Base-by-base conservation (phyloP, 306 rosid species). In the Potentilla sterilis region DNA sequence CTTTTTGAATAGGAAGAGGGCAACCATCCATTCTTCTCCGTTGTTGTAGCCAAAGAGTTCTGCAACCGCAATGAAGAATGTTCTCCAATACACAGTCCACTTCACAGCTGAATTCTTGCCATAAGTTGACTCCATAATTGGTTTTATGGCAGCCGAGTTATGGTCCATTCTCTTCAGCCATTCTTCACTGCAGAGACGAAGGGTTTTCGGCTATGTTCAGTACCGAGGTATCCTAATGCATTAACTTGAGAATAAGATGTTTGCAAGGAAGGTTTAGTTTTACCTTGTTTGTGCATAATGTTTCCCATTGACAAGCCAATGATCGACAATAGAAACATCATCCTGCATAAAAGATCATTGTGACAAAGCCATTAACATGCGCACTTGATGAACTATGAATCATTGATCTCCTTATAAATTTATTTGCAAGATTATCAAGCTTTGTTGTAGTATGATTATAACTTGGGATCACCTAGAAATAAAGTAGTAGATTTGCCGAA, bases 1-100 rank as follows among this genome's bases (percentile, higher is more conserved):
- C 93, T 86, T 95, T 77, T 86, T 86, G 84, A 95, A 89, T 18
- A 95, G 86, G 79, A 89, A 92, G 70, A 66, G 95, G 41, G 85
- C 84, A 67, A 95, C 92, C 96, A 95, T 92, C 98, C 90, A 95
- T 84, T 95, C 98, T 85, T 92, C 97, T 32, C 96, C 98, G 19
- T 89, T 73, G 61, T 84, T 95, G 85, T 90, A 95, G 34, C 86
- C 96, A 62, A 95, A 95, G 32, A 95, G 91, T 79, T 92, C 98
- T 28, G 98, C 96, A 1, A 90, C 98, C 4, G 97, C 83, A 63
- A 90, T 90, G 76, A 95, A 95, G 85, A 95, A 92, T 62, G 97
- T 90, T 84, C 97, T 89, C 99, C 97, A 90, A 59, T 95, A 95
- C 41, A 78, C 97, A 13, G 92, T 95, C 97, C 99, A 95, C 79